phyloP scores from a whole-genome alignment of 2,329 filamentous ascomycete species.

The Chrysoporthe austroafricana region DNA sequence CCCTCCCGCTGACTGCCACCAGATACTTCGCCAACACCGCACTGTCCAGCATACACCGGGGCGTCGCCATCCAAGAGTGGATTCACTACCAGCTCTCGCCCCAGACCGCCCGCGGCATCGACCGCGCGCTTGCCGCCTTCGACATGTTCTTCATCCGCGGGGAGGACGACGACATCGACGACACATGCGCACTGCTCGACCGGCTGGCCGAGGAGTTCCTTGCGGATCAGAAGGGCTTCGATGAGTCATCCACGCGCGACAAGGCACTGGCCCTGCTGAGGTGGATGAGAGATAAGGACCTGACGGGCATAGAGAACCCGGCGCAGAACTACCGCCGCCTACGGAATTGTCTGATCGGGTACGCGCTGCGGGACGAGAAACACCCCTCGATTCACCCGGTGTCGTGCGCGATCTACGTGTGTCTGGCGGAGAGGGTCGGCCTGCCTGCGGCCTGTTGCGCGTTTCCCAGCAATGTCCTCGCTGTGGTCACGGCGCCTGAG shows the following conservation, averaged over 20 bases:
- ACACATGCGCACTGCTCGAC: conserved; percentile 70
- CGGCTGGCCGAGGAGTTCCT: conserved; percentile 62
- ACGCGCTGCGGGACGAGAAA: conserved; percentile 71
- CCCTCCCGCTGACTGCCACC: conserved; percentile 22
- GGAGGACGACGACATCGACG: conserved; percentile 69
- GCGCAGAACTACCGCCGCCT: conserved; percentile 75
- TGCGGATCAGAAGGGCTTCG: conserved; percentile 54
- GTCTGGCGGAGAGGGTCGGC: conserved; percentile 73
- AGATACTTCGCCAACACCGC: conserved; percentile 78
- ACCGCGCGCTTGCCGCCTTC: conserved; percentile 78
- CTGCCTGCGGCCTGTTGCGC: conserved; percentile 78
- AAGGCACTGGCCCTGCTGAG: conserved; percentile 70
- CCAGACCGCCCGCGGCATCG: conserved; percentile 51
- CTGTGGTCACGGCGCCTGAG: conserved; percentile 67
- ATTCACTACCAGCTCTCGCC: conserved; percentile 51
- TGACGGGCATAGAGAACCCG: conserved; percentile 71
- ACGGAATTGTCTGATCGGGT: conserved; percentile 84
- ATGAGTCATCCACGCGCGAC: conserved; percentile 61
- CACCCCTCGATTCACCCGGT: conserved; percentile 87
- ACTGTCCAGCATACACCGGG: conserved; percentile 79
- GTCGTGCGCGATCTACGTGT: conserved; percentile 84
- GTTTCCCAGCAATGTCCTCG: conserved; percentile 85
- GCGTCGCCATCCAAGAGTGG: conserved; percentile 81
- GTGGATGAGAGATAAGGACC: conserved; percentile 70
- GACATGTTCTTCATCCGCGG: conserved; percentile 87